These are phyloP conservation scores for Leptodermis oblonga DNA, from an alignment of 257 asterid species.

Conservation along the genomic window DNA sequence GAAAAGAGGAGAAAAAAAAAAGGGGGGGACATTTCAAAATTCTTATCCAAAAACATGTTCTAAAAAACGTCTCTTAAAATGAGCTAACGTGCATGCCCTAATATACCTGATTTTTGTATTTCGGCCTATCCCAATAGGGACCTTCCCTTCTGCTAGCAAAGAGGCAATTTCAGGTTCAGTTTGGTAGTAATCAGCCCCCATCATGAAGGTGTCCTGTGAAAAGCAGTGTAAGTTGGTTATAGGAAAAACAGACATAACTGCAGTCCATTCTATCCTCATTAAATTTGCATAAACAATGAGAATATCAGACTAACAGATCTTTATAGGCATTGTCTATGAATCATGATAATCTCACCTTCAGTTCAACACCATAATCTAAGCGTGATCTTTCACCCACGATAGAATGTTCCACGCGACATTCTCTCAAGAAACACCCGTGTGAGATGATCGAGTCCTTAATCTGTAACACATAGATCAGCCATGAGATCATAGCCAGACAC, in stretches of 20 bases:
- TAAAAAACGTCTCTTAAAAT: background rate
- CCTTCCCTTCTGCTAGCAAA: slow-evolving; percentile 71
- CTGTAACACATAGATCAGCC: slow-evolving; percentile 31
- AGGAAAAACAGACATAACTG: background rate
- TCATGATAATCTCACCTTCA: slow-evolving; percentile 47
- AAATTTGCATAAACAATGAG: background rate
- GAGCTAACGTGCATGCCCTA: too few species aligned
- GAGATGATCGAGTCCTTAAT: slow-evolving; percentile 89
- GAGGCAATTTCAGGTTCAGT: slow-evolving; percentile 93
- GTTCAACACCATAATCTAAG: slow-evolving; percentile 76
- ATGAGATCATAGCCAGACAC: slow-evolving; percentile 14
- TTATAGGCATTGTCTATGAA: background rate
- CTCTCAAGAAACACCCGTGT: slow-evolving; percentile 93
- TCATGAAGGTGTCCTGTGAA: slow-evolving; percentile 71
- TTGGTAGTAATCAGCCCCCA: slow-evolving; percentile 92
- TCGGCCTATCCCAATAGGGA: slow-evolving; percentile 80
- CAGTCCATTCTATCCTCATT: background rate
- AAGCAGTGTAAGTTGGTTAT: background rate
- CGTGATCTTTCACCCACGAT: slow-evolving; percentile 96
- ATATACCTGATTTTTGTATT: slow-evolving; percentile 80
- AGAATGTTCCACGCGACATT: slow-evolving; percentile 75
- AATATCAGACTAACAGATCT: background rate
- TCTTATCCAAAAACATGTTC: background rate
- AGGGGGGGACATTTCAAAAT: background rate
- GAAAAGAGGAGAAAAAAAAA: too few species aligned